phyloP scores from a whole-genome alignment of 345 rosid species.

The Salix arbutifolia region DNA sequence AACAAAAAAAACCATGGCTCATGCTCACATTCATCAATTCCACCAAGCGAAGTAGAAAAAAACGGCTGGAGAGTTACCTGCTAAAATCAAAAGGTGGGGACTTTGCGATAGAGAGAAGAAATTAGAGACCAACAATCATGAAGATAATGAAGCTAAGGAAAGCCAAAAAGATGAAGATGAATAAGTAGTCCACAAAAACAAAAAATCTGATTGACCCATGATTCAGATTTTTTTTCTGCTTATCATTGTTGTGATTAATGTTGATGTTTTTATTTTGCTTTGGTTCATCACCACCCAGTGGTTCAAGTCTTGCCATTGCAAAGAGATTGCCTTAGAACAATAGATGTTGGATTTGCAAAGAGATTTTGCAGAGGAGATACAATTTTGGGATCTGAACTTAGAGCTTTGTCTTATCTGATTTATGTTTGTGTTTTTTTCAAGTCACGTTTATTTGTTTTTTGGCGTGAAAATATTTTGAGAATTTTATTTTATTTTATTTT shows the following conservation, averaged over 20 bases:
- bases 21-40: too few species aligned
- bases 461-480: too few species aligned
- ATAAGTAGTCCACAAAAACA: slow-evolving; percentile 65
- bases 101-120: not conserved
- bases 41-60: too few species aligned
- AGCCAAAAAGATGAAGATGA: slow-evolving; percentile 41
- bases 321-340: not conserved
- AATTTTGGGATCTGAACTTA: slow-evolving; percentile 6
- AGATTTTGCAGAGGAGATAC: not conserved
- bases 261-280: not conserved
- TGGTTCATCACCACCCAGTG: slow-evolving; percentile 10
- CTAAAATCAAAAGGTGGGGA: not conserved
- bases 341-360: not conserved
- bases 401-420: not conserved
- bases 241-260: slow-evolving; percentile 11
- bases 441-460: too few species aligned
- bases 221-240: slow-evolving; percentile 39
- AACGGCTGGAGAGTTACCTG: slow-evolving; percentile 8
- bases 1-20: not conserved
- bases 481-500: too few species aligned
- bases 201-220: slow-evolving; percentile 59
- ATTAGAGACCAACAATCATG: slow-evolving; percentile 33
- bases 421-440: not conserved
- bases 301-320: slow-evolving; percentile 19
- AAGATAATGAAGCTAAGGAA: slow-evolving; percentile 58